Percentiles rank a stretch among this genome's conserved stretches.
Evolutionary conservation across 257 asterid genomes (phyloP).

Genomic region (Buddleja alternifolia): DNA sequence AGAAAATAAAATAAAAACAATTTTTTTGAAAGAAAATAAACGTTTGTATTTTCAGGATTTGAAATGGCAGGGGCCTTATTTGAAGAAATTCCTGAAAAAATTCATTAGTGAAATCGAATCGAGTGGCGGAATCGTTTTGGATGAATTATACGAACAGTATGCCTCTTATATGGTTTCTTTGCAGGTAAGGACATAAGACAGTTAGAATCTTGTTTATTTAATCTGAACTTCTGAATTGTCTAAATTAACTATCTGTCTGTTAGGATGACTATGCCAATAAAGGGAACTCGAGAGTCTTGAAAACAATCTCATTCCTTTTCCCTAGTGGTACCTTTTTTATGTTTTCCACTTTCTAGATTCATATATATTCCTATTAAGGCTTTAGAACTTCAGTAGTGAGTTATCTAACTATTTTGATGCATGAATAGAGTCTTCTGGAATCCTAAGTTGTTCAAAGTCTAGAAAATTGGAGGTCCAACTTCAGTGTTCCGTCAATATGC

Average conservation of each 20-base stretch:
- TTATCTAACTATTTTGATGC: constrained; percentile 9
- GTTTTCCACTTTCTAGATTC: neutral
- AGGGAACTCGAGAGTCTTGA: constrained; percentile 64
- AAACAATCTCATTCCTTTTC: constrained; percentile 70
- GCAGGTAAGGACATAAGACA: constrained; percentile 41
- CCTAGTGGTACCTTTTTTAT: constrained; percentile 51
- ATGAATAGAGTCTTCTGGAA: constrained; percentile 45
- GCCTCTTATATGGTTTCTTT: constrained; percentile 55
- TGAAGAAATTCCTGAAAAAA: constrained; percentile 75
- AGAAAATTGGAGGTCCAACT: constrained; percentile 61
- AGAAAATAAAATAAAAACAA: neutral
- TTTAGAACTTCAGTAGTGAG: constrained; percentile 13
- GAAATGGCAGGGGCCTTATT: constrained; percentile 54
- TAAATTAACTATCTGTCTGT: constrained; percentile 13
- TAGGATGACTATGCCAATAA: constrained; percentile 56
- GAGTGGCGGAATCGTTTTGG: constrained; percentile 65
- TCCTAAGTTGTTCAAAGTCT: constrained; percentile 42
- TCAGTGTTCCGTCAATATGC: constrained; percentile 87
- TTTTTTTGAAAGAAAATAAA: constrained; percentile 11
- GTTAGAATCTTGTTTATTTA: neutral
- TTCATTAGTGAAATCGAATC: constrained; percentile 77
- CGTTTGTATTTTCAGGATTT: constrained; percentile 42
- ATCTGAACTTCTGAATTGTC: neutral
- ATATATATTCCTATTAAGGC: neutral
- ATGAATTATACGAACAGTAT: constrained; percentile 75